Base-by-base conservation (phyloP, 139 green algal genomes). In the Picocystis salinarum region DNA sequence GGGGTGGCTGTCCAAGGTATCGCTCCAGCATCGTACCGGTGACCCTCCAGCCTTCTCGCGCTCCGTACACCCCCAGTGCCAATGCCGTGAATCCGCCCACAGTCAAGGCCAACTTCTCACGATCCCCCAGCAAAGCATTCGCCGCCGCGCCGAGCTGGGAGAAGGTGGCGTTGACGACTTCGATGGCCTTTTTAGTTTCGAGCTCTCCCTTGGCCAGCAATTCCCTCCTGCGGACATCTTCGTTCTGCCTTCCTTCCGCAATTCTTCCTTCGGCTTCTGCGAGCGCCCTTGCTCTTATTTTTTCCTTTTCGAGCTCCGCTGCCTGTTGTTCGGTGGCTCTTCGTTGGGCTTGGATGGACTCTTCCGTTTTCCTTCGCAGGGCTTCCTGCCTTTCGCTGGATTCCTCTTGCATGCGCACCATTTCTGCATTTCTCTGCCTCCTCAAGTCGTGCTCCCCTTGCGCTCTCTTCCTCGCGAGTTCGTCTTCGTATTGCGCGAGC, bases 381-480 rank as follows among this genome's bases (percentile, higher is more conserved):
- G 34, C 50, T 64, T 98, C 85, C 39, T 82, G 63, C 6, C 62
- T 45, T 18, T 60, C 42, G 5, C 41, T 20, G 13, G 49, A 64
- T 53, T 97, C 72, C 59, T 94, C 84, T 61, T 96, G 83, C 70
- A 83, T 47, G 73, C 64, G 50, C 29, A 93, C 82, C 28, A 93
- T 68, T 62, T 94, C 85, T 1, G 46, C 64, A 45, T 96, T 94
- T 17, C 85, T 68, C 37, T 59, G 37, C 20, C 85, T 62, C 44
- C 79, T 54, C 29, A 71, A 61, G 30, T 87, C 72, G 53, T 91
- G 78, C 41, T 91, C 83, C 3, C 48, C 59, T 6, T 80, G 62
- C 13, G 39, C 51, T 2, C 61, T 57, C 56, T 81, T 71, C 0
- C 67, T 28, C 26, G 45, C 45, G 2, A 71, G 50, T 40, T 73